A percentile compares a stretch with the other conserved stretches of the same genome.
Evolutionary conservation across 345 rosid genomes (phyloP).

Genomic region (Linum lewisii): DNA sequence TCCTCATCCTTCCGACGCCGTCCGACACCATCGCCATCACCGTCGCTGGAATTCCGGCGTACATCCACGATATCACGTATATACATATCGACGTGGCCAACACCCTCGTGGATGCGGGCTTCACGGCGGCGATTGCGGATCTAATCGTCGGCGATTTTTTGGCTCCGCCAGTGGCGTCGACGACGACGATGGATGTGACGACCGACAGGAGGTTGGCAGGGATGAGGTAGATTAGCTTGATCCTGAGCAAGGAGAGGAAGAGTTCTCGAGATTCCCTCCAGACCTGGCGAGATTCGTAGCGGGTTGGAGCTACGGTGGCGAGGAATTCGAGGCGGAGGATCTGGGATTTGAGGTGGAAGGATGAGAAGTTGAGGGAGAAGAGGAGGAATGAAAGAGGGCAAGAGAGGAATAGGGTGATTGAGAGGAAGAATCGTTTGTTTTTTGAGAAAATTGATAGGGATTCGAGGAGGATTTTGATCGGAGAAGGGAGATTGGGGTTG

Average conservation of each 20-base stretch:
- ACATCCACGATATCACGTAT: slow-evolving; percentile 34
- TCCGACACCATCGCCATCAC: slow-evolving; percentile 14
- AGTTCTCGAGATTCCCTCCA: slow-evolving; percentile 53
- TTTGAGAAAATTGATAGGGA: slow-evolving; percentile 34
- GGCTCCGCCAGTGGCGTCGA: slow-evolving; percentile 26
- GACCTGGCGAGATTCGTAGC: slow-evolving; percentile 53
- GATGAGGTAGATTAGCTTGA: slow-evolving; percentile 31
- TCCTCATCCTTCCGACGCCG: slow-evolving; percentile 12
- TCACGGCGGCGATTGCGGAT: slow-evolving; percentile 20
- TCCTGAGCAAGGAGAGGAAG: slow-evolving; percentile 47
- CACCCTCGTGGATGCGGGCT: slow-evolving; percentile 31
- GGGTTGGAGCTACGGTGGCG: slow-evolving; percentile 35
- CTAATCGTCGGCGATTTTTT: slow-evolving; percentile 18
- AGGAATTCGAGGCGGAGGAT: slow-evolving; percentile 49
- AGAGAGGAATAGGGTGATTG: slow-evolving; percentile 34
- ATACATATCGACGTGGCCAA: slow-evolving; percentile 41
- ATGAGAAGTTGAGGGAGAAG: slow-evolving; percentile 41
- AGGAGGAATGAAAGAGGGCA: slow-evolving; percentile 54
- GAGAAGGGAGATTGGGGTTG: neutral
- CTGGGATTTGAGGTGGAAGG: slow-evolving; percentile 38
- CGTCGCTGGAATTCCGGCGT: slow-evolving; percentile 23
- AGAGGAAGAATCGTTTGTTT: slow-evolving; percentile 36
- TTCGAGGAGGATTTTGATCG: slow-evolving; percentile 19
- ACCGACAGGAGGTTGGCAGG: slow-evolving; percentile 53
- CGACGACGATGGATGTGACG: slow-evolving; percentile 27